phyloP scores from a whole-genome alignment of 78 protist species.

The Dictyostelium intermedium region DNA sequence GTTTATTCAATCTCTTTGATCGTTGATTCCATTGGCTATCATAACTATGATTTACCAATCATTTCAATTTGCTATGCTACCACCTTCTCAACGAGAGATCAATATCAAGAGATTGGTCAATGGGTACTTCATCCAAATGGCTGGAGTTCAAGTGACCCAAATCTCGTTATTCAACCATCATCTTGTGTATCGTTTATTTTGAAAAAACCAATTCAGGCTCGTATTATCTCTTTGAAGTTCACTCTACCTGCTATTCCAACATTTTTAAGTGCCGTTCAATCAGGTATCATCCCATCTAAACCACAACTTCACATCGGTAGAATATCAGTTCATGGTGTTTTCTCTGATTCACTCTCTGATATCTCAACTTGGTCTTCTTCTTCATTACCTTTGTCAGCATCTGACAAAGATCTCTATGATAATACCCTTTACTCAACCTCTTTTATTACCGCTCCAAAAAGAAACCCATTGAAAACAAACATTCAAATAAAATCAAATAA shows the following conservation, averaged over 20 bases:
- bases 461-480: slow-evolving; percentile 52
- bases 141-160: slow-evolving; percentile 66
- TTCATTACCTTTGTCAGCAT: background rate
- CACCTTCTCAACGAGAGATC: background rate
- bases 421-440: slow-evolving; percentile 45
- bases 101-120: slow-evolving; percentile 25
- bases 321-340: slow-evolving; percentile 66
- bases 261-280: background rate
- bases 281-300: background rate
- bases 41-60: slow-evolving; percentile 34
- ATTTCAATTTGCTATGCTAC: slow-evolving; percentile 10
- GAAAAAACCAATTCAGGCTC: slow-evolving; percentile 53
- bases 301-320: slow-evolving; percentile 70
- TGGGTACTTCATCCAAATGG: slow-evolving; percentile 77
- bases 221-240: slow-evolving; percentile 32
- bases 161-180: slow-evolving; percentile 63
- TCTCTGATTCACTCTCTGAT: slow-evolving; percentile 21
- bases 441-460: background rate
- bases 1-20: slow-evolving; percentile 55
- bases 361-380: slow-evolving; percentile 36
- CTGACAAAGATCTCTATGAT: slow-evolving; percentile 57
- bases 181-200: slow-evolving; percentile 62
- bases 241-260: slow-evolving; percentile 60
- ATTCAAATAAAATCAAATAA: slow-evolving; percentile 27
- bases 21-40: slow-evolving; percentile 49